Conservation (phyloP, 2,329 filamentous ascomycete species). For the Colletotrichum eremochloae region DNA sequence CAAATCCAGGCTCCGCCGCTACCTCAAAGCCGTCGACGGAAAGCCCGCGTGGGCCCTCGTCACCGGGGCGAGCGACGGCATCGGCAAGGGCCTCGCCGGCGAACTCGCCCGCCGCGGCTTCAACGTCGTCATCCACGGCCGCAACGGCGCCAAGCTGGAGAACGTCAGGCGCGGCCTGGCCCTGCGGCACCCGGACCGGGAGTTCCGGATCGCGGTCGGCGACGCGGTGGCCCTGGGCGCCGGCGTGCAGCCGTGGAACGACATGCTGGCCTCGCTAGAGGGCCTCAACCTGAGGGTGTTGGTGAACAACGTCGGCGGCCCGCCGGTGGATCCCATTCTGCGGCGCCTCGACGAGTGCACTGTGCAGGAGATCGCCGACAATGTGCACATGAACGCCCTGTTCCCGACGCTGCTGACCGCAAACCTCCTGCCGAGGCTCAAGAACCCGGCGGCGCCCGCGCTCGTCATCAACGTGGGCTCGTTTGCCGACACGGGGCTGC, state of each 20-base stretch:
- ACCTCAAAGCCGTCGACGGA: conserved; percentile 43
- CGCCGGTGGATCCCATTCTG: conserved; percentile 18
- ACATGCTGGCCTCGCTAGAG: conserved; percentile 35
- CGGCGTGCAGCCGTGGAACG: conserved; percentile 23
- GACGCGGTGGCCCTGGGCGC: conserved; percentile 53
- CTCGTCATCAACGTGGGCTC: conserved; percentile 40
- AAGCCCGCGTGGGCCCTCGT: conserved; percentile 60
- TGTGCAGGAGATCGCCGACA: conserved; percentile 21
- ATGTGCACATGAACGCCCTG: conserved; percentile 34
- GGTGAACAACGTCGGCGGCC: conserved; percentile 44
- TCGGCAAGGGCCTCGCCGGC: conserved; percentile 63
- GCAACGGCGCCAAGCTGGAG: conserved; percentile 62
- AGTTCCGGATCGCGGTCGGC: conserved; percentile 57
- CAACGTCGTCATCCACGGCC: conserved; percentile 70
- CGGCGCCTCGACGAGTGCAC: conserved; percentile 28
- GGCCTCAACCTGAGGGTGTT: conserved; percentile 44
- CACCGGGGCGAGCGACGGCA: conserved; percentile 68
- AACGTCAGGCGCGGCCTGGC: conserved; percentile 55
- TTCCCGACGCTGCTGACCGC: conserved; percentile 37
- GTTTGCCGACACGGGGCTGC: conserved; percentile 29
- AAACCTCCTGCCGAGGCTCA: conserved; percentile 25
- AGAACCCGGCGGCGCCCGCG: conserved; percentile 13
- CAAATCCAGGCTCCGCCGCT: conserved; percentile 43
- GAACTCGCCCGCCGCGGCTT: conserved; percentile 66
- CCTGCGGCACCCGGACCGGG: conserved; percentile 53